These are phyloP conservation scores for Leishmania tropica DNA, from an alignment of 208 protist species.

Conservation along the genomic window DNA sequence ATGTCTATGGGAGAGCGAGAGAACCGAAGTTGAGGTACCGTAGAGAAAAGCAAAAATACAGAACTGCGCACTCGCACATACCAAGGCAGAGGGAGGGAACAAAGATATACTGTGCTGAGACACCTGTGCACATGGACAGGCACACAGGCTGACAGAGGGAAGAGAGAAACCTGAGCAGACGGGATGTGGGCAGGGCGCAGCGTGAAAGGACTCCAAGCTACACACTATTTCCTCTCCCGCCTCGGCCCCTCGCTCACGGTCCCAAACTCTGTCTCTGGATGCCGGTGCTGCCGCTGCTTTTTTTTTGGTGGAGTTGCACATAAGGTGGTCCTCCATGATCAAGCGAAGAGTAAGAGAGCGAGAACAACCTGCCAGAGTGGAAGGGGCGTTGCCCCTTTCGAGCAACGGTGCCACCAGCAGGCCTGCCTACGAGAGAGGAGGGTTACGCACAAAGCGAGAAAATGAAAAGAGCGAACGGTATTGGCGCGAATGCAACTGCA, in stretches of 20 bases:
- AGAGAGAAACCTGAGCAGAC: not conserved
- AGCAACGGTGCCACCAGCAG: not conserved
- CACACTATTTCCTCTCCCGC: not conserved
- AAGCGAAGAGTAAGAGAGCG: not conserved
- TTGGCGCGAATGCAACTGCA: not conserved
- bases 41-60: not conserved
- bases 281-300: not conserved
- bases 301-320: not conserved
- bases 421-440: not conserved
- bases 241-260: not conserved
- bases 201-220: not conserved
- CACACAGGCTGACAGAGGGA: not conserved
- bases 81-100: too few relatives aligned
- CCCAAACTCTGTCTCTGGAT: not conserved
- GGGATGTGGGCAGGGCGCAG: not conserved
- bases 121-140: not conserved
- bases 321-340: too few relatives aligned
- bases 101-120: not conserved
- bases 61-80: not conserved
- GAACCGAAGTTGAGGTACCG: not conserved
- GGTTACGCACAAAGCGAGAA: not conserved
- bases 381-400: not conserved
- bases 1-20: not conserved
- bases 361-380: not conserved
- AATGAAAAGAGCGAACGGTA: not conserved